Evolutionary conservation across 1,284 basidiomycete genomes (phyloP).

Genomic region (Cerrena zonata): DNA sequence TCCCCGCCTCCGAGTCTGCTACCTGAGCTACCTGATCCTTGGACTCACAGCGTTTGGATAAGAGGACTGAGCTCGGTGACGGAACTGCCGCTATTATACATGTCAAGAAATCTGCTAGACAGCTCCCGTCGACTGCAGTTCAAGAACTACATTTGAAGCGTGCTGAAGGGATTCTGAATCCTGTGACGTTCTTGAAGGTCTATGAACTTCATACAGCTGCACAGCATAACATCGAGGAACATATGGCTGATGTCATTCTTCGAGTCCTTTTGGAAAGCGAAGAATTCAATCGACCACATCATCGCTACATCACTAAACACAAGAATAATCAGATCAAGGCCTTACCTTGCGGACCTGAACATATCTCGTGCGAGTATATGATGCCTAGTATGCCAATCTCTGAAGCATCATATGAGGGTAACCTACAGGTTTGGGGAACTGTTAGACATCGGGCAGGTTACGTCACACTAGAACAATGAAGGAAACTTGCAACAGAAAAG

Average conservation of each 20-base stretch:
- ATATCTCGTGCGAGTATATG: constrained; percentile 13
- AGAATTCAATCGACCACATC: not conserved
- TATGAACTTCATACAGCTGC: not conserved
- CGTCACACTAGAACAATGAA: not conserved
- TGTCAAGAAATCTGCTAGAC: not conserved
- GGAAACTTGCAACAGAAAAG: not conserved
- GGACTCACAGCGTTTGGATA: too few species aligned
- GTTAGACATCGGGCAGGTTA: constrained; percentile 12
- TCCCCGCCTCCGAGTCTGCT: too few species aligned
- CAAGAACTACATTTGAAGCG: not conserved
- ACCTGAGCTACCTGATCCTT: too few species aligned
- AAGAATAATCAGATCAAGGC: not conserved
- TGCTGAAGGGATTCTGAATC: not conserved
- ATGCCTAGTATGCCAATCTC: constrained; percentile 15
- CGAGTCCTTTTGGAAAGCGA: not conserved
- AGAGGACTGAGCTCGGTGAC: not conserved
- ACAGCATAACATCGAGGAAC: not conserved
- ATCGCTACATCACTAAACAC: not conserved
- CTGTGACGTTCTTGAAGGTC: not conserved
- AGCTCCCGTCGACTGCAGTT: not conserved
- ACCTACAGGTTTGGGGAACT: constrained; percentile 9
- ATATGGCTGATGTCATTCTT: not conserved
- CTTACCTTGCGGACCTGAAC: constrained; percentile 5
- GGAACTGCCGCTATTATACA: constrained; percentile 5
- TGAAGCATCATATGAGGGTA: constrained; percentile 20